Base-by-base conservation (phyloP, 1,284 basidiomycete genomes). In the Ceratobasidium sp. region DNA sequence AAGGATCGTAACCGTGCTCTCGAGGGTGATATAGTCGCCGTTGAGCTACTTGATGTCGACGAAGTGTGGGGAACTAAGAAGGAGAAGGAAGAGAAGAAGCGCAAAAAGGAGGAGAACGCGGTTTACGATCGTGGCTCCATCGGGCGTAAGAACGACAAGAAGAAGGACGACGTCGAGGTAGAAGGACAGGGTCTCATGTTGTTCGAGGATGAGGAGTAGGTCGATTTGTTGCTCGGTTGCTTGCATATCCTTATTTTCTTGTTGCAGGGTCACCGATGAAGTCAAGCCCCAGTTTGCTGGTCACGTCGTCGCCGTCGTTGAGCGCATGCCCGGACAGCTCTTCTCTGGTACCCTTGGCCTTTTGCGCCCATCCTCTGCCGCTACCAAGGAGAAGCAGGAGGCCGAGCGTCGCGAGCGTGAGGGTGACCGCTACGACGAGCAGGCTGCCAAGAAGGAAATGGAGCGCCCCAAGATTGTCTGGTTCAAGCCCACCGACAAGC, bases 71-170 rank as follows among this genome's bases (percentile, higher is more conserved):
- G 92, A 23, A 98, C 96, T 16, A 99, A 99, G 87, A 98, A 98
- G 84, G 98, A 99, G 84, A 99, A 99, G 85, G 97, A 99, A 82
- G 98, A 99, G 85, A 99, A 99, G 89, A 98, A 98, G 86, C 88
- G 95, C 79, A 98, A 98, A 84, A 99, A 99, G 88, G 98, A 99
- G 83, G 98, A 99, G 84, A 96, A 96, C 79, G 91, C 94, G 21
- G 93, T 93, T 0, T 98, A 95, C 81, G 79, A 90, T 72, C 94
- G 91, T 81, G 87, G 89, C 13, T 86, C 85, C 63, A 86, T 86
- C 38, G 90, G 89, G 61, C 92, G 96, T 79, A 96, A 94, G 84
- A 93, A 96, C 77, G 98, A 99, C 85, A 99, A 99, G 89, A 98
- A 98, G 87, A 98, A 98, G 84, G 98, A 99, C 79, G 98, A 99